Evolutionary conservation across 148 eudicot genomes (phyloP).

Genomic region (Rhododendron ovatum): DNA sequence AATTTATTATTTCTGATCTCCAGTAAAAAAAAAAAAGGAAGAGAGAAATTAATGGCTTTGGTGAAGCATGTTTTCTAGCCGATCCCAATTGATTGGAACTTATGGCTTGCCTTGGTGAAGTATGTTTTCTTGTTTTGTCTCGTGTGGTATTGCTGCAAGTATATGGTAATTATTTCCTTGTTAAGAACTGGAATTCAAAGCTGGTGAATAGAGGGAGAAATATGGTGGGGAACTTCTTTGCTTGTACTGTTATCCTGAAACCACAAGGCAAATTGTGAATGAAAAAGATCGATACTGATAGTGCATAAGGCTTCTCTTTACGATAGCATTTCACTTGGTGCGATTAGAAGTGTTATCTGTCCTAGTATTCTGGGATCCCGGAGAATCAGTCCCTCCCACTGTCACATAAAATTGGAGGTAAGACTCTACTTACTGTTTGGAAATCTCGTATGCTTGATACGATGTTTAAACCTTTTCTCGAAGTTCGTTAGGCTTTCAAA

Average conservation of each 20-base stretch:
- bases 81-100: neutral
- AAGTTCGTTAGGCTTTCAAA: too few species aligned
- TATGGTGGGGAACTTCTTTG: neutral
- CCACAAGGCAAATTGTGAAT: neutral
- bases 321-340: neutral
- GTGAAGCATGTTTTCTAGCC: neutral
- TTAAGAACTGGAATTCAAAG: neutral
- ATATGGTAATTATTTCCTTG: neutral
- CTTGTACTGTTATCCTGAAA: neutral
- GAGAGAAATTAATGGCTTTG: neutral
- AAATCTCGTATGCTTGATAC: too few species aligned
- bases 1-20: neutral
- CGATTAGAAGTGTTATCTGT: neutral
- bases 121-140: neutral
- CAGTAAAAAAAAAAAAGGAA: neutral
- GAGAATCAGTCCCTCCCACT: neutral
- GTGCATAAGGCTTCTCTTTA: neutral
- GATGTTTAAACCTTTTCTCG: neutral
- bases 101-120: neutral
- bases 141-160: neutral
- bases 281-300: neutral
- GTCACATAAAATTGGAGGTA: too few species aligned
- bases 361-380: neutral
- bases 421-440: too few species aligned
- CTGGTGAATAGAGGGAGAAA: neutral